Conservation (phyloP, 805 yeast species). For the Candida montana region DNA sequence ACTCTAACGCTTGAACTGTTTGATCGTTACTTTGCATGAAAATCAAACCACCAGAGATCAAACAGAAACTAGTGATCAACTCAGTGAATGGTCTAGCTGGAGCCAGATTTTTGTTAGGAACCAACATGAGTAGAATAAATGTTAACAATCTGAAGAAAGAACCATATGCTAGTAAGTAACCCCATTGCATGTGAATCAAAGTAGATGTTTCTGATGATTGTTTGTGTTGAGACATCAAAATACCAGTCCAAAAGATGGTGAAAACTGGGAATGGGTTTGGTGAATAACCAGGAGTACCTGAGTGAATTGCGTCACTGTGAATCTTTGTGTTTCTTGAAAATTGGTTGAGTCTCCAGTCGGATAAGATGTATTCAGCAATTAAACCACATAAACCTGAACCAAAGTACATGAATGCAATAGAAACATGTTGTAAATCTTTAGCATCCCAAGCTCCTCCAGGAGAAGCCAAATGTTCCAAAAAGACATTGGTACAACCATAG, state of each 20-base stretch:
- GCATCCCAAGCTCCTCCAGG: constrained; percentile 83
- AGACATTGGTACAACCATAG: constrained; percentile 86
- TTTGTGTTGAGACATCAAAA: constrained; percentile 89
- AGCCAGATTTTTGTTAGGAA: constrained; percentile 30
- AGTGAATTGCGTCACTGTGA: constrained; percentile 25
- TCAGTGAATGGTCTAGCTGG: constrained; percentile 86
- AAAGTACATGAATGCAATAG: constrained; percentile 85
- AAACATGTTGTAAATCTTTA: constrained; percentile 83
- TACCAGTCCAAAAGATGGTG: constrained; percentile 94
- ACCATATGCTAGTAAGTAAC: constrained; percentile 74
- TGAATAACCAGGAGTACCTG: constrained; percentile 67
- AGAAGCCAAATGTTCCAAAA: constrained; percentile 80
- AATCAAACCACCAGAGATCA: constrained; percentile 83
- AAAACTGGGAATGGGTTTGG: constrained; percentile 94
- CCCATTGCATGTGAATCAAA: constrained; percentile 88
- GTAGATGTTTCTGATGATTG: constrained; percentile 81
- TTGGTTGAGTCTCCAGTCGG: constrained; percentile 51
- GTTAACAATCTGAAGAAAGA: constrained; percentile 71
- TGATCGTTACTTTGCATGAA: constrained; percentile 93
- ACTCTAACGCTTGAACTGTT: constrained; percentile 73
- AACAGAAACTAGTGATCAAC: constrained; percentile 68
- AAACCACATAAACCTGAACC: constrained; percentile 94
- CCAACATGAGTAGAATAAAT: constrained; percentile 47
- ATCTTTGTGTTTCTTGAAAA: constrained; percentile 29
- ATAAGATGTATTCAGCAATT: constrained; percentile 63